Evolutionary conservation across 345 rosid genomes (phyloP).

Genomic region (Lagerstroemia speciosa): DNA sequence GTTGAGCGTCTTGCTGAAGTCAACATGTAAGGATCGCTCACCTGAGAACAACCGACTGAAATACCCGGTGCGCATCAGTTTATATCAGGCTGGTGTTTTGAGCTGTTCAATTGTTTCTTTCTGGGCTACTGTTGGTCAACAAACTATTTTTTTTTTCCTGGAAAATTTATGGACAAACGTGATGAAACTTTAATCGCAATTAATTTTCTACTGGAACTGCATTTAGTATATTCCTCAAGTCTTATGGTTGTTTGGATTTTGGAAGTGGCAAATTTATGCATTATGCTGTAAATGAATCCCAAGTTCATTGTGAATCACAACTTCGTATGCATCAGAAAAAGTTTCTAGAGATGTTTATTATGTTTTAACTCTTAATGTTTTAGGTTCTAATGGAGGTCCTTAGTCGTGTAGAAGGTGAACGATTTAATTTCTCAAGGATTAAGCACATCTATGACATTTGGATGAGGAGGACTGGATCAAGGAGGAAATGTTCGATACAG

Average conservation of each 20-base stretch:
- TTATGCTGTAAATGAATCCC: background rate
- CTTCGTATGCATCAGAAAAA: background rate
- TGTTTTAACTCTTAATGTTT: constrained; percentile 4
- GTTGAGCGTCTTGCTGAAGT: constrained; percentile 48
- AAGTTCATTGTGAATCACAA: background rate
- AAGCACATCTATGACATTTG: constrained; percentile 48
- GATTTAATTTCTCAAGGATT: constrained; percentile 24
- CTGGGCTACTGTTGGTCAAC: too few species aligned
- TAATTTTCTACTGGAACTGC: too few species aligned
- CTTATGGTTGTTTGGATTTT: background rate
- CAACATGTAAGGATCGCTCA: constrained; percentile 32
- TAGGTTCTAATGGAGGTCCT: constrained; percentile 61
- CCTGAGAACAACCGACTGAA: constrained; percentile 49
- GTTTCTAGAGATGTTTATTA: background rate
- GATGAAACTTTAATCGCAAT: too few species aligned
- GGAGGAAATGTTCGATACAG: constrained; percentile 27
- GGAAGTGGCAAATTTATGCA: background rate
- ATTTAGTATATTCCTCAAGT: background rate
- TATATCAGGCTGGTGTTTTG: too few species aligned
- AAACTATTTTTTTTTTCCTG: too few species aligned
- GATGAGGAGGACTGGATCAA: constrained; percentile 51
- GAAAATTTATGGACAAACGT: too few species aligned
- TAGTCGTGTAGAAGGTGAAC: constrained; percentile 26
- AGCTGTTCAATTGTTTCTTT: background rate
- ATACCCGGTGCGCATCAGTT: constrained; percentile 38